phyloP scores from a whole-genome alignment of 75 land plant genomes.

The Pinus tabuliformis region DNA sequence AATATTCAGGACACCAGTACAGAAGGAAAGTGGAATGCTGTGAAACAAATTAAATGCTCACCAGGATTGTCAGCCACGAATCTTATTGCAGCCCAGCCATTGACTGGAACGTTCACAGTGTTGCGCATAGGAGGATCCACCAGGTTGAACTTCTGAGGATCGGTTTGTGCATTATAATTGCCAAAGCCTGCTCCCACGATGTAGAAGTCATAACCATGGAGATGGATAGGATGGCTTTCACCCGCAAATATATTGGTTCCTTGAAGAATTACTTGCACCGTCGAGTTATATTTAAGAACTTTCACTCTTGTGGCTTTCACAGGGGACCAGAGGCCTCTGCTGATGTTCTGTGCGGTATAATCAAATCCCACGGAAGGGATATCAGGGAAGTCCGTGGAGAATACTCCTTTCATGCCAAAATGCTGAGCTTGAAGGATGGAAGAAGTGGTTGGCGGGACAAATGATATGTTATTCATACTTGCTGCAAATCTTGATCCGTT shows the following conservation, averaged over 20 bases:
- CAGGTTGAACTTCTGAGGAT: conserved; percentile 48
- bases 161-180: conserved; percentile 35
- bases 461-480: conserved; percentile 66
- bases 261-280: conserved; percentile 67
- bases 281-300: conserved; percentile 47
- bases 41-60: not conserved
- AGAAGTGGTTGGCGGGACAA: conserved; percentile 41
- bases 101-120: conserved; percentile 49
- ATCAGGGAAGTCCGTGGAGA: conserved; percentile 31
- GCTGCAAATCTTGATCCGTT: conserved; percentile 32
- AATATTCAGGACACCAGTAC: no score
- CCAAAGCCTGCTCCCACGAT: conserved; percentile 63
- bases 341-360: conserved; percentile 47
- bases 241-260: conserved; percentile 43
- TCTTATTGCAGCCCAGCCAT: conserved; percentile 62
- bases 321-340: conserved; percentile 24
- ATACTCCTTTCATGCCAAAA: conserved; percentile 28
- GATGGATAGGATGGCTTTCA: conserved; percentile 67
- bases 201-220: conserved; percentile 65
- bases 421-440: conserved; percentile 52
- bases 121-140: conserved; percentile 56
- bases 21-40: no score
- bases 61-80: conserved; percentile 71
- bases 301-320: conserved; percentile 35
- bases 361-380: conserved; percentile 29